Conservation (phyloP, 768 basidiomycete species). For the Cystofilobasidium bisporidii region DNA sequence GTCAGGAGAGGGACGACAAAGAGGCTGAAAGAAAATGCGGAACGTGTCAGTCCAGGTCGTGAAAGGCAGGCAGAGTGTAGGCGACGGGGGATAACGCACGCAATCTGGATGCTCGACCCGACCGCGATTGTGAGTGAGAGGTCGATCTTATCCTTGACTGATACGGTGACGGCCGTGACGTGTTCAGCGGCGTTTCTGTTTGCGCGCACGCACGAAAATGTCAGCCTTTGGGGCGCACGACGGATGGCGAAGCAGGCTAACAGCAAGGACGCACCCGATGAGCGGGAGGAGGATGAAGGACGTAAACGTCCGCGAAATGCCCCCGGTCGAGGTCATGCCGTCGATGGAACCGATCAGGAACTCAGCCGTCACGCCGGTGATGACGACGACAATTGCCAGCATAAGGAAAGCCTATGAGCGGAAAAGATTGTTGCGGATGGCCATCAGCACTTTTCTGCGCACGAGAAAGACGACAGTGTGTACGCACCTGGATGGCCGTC, state of each 20-base stretch:
- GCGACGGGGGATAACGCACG: constrained; percentile 49
- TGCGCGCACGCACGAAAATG: not conserved
- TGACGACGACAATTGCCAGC: constrained; percentile 34
- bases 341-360: constrained; percentile 21
- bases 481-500: not conserved
- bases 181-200: constrained; percentile 26
- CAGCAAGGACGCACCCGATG: constrained; percentile 8
- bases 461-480: not conserved
- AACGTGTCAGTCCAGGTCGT: constrained; percentile 8
- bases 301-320: constrained; percentile 18
- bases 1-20: constrained; percentile 36
- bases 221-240: not conserved
- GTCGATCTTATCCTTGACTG: constrained; percentile 31
- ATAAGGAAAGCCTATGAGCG: constrained; percentile 29
- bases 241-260: not conserved
- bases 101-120: constrained; percentile 37
- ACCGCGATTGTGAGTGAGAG: constrained; percentile 33
- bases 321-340: constrained; percentile 31
- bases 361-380: constrained; percentile 35
- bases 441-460: not conserved
- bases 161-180: constrained; percentile 29
- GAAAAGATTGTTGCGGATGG: not conserved
- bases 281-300: constrained; percentile 26
- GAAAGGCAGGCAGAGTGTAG: not conserved
- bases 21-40: constrained; percentile 14